A percentile compares a stretch with the other conserved stretches of the same genome.
phyloP scores from a whole-genome alignment of 306 rosid genomes.

The Casuarina cunninghamiana region DNA sequence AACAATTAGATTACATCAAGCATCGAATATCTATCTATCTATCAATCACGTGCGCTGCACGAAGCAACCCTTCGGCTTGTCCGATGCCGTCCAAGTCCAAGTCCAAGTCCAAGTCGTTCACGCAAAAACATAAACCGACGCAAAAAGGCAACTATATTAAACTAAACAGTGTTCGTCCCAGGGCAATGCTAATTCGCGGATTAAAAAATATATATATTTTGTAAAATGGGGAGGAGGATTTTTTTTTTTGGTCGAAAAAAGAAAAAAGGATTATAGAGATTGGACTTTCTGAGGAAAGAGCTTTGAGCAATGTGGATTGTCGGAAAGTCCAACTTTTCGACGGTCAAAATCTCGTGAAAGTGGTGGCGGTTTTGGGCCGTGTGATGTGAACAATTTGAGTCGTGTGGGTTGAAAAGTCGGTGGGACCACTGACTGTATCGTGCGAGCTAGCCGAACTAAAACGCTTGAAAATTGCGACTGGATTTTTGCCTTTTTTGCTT shows the following conservation, averaged over 20 bases:
- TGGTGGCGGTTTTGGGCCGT: slow-evolving; percentile 11
- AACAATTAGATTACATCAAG: background rate
- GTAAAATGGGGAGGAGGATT: too few relatives aligned
- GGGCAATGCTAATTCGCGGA: too few relatives aligned
- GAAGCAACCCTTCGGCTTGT: slow-evolving; percentile 16
- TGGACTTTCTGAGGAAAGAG: background rate
- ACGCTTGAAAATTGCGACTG: background rate
- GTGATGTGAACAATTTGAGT: background rate
- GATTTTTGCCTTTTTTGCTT: too few relatives aligned
- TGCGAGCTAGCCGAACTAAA: slow-evolving; percentile 27
- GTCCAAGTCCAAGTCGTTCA: slow-evolving; percentile 4
- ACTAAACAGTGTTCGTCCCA: background rate
- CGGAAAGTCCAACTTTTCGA: background rate
- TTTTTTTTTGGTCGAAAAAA: too few relatives aligned
- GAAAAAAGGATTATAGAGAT: too few relatives aligned
- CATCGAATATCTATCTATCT: background rate
- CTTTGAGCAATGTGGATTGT: background rate
- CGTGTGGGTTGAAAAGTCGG: slow-evolving; percentile 5
- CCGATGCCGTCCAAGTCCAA: slow-evolving; percentile 21
- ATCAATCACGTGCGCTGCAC: slow-evolving; percentile 43
- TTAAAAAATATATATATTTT: too few relatives aligned
- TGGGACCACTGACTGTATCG: slow-evolving; percentile 35
- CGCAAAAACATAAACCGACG: slow-evolving; percentile 3
- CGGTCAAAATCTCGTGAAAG: slow-evolving; percentile 21
- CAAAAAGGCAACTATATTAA: background rate